These are phyloP conservation scores for Ophiosphaerella narmari DNA, from an alignment of 2,329 filamentous ascomycete species.

Conservation along the genomic window DNA sequence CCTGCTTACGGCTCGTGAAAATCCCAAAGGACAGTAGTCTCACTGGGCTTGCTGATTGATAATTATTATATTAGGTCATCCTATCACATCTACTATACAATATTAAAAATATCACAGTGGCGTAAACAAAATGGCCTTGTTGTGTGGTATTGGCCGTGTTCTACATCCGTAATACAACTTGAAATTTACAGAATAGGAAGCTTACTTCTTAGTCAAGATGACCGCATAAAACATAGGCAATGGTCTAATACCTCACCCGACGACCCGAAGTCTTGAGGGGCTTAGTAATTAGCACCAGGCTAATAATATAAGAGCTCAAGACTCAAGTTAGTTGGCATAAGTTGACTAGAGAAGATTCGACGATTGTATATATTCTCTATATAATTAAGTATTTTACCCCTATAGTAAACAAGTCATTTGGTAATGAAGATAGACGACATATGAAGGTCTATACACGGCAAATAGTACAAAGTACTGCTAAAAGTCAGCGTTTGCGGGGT, in stretches of 20 bases:
- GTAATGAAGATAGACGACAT: too few species aligned
- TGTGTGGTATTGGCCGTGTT: not conserved
- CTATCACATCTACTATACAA: not conserved
- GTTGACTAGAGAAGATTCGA: not conserved
- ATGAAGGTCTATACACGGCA: too few species aligned
- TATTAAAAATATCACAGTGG: not conserved
- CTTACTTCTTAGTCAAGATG: not conserved
- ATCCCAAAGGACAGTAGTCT: too few species aligned
- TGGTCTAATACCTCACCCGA: not conserved
- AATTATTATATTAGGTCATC: not conserved
- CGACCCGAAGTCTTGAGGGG: not conserved
- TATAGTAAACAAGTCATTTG: too few species aligned
- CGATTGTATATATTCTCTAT: too few species aligned
- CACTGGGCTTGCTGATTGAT: not conserved
- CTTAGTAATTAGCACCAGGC: not conserved
- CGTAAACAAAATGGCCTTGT: not conserved
- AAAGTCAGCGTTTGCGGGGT: too few species aligned
- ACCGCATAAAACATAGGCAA: not conserved
- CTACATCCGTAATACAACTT: not conserved
- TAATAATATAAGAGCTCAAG: not conserved
- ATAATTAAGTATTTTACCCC: too few species aligned
- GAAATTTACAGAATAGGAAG: not conserved
- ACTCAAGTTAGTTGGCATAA: not conserved
- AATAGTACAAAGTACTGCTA: too few species aligned
- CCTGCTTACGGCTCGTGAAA: not conserved